Percentiles rank a stretch among this genome's conserved stretches.
phyloP scores from a whole-genome alignment of 345 rosid species.

The Lagerstroemia speciosa region DNA sequence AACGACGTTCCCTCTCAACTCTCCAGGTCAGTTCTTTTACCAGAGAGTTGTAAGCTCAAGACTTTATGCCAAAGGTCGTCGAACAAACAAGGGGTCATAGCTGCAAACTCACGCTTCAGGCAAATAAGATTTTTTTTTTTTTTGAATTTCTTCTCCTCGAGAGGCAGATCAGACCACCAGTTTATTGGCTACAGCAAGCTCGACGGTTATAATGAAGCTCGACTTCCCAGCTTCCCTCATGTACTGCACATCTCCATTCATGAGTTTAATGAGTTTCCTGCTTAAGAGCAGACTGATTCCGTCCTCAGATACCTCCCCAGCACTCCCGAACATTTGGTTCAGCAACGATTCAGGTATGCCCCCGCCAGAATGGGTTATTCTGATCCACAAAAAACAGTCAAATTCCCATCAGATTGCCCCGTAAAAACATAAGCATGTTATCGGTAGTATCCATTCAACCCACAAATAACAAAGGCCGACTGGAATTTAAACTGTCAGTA shows the following conservation, averaged over 20 bases:
- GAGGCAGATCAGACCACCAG: background rate
- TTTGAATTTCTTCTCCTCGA: background rate
- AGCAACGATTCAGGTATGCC: slow-evolving; percentile 65
- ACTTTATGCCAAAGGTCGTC: background rate
- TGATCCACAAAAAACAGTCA: slow-evolving; percentile 15
- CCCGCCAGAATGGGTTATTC: slow-evolving; percentile 56
- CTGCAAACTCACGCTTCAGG: background rate
- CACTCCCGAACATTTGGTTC: slow-evolving; percentile 66
- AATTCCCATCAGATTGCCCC: background rate
- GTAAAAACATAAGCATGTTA: too few relatives aligned
- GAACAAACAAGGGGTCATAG: background rate
- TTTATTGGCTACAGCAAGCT: slow-evolving; percentile 52
- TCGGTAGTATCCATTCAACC: too few relatives aligned
- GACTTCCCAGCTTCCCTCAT: slow-evolving; percentile 76
- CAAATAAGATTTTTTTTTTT: too few relatives aligned
- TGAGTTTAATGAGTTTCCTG: slow-evolving; percentile 64
- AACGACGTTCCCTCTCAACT: background rate
- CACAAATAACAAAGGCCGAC: background rate
- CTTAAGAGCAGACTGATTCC: slow-evolving; percentile 69
- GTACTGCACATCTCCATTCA: slow-evolving; percentile 89
- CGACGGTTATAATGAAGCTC: slow-evolving; percentile 51
- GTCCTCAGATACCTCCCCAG: slow-evolving; percentile 55
- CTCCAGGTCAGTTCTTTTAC: background rate
- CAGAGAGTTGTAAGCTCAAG: background rate
- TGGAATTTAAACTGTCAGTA: background rate